Evolutionary conservation across 1,139 yeast genomes (phyloP).

Genomic region (Saccharomyces pastorianus): DNA sequence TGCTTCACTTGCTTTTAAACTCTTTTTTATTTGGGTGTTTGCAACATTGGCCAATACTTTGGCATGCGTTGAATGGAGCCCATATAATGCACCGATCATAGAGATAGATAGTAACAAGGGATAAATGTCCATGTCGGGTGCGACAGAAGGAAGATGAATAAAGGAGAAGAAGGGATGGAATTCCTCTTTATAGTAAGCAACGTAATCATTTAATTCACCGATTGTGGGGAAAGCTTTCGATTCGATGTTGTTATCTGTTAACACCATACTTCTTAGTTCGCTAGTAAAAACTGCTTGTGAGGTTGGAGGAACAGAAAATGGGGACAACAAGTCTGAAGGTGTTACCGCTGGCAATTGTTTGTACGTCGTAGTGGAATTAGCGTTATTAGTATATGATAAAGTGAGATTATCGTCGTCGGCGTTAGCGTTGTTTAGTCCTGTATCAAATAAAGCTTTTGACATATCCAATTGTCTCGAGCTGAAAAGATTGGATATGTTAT

Average conservation of each 20-base stretch:
- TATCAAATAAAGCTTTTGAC: not conserved
- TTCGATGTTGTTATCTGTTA: slow-evolving; percentile 43
- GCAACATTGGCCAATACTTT: slow-evolving; percentile 70
- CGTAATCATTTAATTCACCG: slow-evolving; percentile 65
- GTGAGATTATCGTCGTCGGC: not conserved
- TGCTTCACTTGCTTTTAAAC: slow-evolving; percentile 52
- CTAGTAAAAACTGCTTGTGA: slow-evolving; percentile 35
- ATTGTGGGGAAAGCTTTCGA: slow-evolving; percentile 59
- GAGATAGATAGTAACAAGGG: slow-evolving; percentile 75
- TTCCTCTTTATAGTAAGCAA: slow-evolving; percentile 60
- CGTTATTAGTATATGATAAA: not conserved
- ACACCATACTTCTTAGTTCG: slow-evolving; percentile 45
- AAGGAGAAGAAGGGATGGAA: slow-evolving; percentile 79
- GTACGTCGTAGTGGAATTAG: not conserved
- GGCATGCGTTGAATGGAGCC: slow-evolving; percentile 74
- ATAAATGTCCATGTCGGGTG: slow-evolving; percentile 51
- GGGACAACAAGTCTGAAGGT: not conserved
- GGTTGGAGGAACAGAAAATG: not conserved
- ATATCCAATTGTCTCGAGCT: not conserved
- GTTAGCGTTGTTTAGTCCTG: not conserved
- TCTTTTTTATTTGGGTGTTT: slow-evolving; percentile 66
- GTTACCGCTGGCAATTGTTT: not conserved
- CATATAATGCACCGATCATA: slow-evolving; percentile 84
- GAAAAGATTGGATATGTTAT: not conserved
- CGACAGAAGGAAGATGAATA: slow-evolving; percentile 64